Conservation (phyloP, 352 stramenopile species). For the Phytophthora parvispora region DNA sequence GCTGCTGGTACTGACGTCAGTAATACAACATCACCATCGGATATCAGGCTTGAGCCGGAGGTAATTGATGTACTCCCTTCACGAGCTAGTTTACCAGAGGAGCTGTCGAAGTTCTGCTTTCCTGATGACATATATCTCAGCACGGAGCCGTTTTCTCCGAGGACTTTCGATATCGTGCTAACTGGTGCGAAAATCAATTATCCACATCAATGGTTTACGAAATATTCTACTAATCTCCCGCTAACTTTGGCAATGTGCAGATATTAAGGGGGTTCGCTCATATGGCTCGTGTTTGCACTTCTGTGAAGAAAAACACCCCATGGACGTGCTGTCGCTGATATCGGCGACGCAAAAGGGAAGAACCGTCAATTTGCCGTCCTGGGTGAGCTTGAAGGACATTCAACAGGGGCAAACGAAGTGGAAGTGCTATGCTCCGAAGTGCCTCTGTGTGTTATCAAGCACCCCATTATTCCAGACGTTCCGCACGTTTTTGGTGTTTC, state of each 20-base stretch:
- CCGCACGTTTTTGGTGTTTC: constrained; percentile 46
- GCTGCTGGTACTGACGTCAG: constrained; percentile 42
- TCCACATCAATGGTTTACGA: neutral
- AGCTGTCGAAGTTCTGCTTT: constrained; percentile 83
- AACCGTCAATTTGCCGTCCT: constrained; percentile 60
- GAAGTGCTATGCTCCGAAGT: constrained; percentile 73
- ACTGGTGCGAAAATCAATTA: constrained; percentile 51
- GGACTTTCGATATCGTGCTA: constrained; percentile 75
- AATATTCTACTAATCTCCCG: neutral
- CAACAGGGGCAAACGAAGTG: constrained; percentile 65
- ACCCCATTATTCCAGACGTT: constrained; percentile 70
- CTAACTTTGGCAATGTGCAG: constrained; percentile 31
- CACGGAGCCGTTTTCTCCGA: constrained; percentile 47
- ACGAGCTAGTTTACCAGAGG: constrained; percentile 56
- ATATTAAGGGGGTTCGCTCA: constrained; percentile 63
- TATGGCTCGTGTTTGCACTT: constrained; percentile 80
- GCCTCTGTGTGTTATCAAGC: constrained; percentile 70
- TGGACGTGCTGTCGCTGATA: constrained; percentile 73
- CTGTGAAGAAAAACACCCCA: constrained; percentile 65
- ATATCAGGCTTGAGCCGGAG: constrained; percentile 62
- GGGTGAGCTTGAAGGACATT: constrained; percentile 78
- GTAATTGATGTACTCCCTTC: constrained; percentile 65
- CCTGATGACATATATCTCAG: constrained; percentile 66
- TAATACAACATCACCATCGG: constrained; percentile 42
- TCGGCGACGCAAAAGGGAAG: constrained; percentile 51